Evolutionary conservation across 1,284 basidiomycete species (phyloP).

Genomic region (Rhodotorula sp.): DNA sequence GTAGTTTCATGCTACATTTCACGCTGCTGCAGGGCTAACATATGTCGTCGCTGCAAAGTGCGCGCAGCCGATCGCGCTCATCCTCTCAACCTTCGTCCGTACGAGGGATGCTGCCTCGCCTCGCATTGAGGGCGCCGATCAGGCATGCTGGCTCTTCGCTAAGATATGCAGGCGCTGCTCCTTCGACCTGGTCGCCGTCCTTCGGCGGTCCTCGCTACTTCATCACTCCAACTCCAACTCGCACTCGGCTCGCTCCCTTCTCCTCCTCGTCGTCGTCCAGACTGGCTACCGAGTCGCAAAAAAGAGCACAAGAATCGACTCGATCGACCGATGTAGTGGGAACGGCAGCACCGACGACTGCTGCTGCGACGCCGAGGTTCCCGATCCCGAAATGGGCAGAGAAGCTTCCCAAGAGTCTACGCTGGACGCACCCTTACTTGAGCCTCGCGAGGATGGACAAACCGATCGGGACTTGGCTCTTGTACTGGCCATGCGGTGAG

Average conservation of each 20-base stretch:
- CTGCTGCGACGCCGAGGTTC: background rate
- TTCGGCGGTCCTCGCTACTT: background rate
- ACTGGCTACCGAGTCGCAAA: too few species aligned
- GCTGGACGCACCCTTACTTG: slow-evolving; percentile 64
- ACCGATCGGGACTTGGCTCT: slow-evolving; percentile 85
- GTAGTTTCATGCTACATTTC: too few species aligned
- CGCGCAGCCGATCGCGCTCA: too few species aligned
- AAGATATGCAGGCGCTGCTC: too few species aligned
- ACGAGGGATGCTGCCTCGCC: background rate
- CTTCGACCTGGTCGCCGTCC: background rate
- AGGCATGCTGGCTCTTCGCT: background rate
- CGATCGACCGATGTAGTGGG: background rate
- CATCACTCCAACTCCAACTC: background rate
- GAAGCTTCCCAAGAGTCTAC: slow-evolving; percentile 17
- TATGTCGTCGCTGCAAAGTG: too few species aligned
- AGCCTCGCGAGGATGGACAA: slow-evolving; percentile 87
- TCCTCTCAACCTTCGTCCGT: too few species aligned
- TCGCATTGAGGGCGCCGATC: background rate
- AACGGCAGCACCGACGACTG: too few species aligned
- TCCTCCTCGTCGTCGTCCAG: background rate
- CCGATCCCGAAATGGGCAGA: slow-evolving; percentile 30
- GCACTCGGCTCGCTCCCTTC: background rate
- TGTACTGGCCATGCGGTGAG: slow-evolving; percentile 90
- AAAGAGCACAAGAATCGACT: too few species aligned
- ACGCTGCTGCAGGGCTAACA: too few species aligned